phyloP scores from a whole-genome alignment of 352 stramenopile species.

The Globisporangium cystogenes region DNA sequence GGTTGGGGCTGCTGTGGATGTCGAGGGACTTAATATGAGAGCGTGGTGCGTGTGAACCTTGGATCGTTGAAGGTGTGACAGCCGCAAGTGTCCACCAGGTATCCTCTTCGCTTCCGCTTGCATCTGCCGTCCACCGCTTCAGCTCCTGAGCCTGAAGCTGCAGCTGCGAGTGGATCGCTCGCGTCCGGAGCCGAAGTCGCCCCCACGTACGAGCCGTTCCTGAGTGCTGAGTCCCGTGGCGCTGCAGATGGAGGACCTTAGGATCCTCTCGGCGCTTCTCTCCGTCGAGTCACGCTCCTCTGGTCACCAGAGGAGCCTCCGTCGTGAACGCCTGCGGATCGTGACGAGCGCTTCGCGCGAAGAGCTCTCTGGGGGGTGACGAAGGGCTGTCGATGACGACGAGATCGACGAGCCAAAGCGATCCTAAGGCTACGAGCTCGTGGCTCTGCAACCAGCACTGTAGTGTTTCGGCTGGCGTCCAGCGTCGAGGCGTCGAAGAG shows the following conservation, averaged over 20 bases:
- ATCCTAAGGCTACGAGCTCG: too few relatives aligned
- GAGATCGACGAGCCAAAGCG: too few relatives aligned
- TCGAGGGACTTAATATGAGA: background rate
- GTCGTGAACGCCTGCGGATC: background rate
- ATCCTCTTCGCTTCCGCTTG: background rate
- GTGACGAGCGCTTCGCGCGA: too few relatives aligned
- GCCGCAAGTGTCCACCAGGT: background rate
- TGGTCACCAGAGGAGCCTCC: background rate
- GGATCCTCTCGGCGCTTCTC: conserved; percentile 18
- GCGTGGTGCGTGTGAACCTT: background rate
- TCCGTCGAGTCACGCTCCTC: background rate
- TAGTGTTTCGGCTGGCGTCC: too few relatives aligned
- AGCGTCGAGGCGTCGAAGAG: too few relatives aligned
- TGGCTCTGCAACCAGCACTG: too few relatives aligned
- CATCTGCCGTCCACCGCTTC: too few relatives aligned
- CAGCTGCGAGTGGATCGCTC: too few relatives aligned
- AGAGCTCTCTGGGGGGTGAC: too few relatives aligned
- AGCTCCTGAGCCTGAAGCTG: background rate
- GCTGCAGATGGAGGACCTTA: conserved; percentile 28
- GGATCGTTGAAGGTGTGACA: too few relatives aligned
- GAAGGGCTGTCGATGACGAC: too few relatives aligned
- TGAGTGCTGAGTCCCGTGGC: conserved; percentile 27
- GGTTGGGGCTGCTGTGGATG: background rate
- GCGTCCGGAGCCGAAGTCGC: too few relatives aligned
- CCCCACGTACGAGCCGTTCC: conserved; percentile 25